phyloP scores from a whole-genome alignment of 257 asterid genomes.

The Gentiana macrophylla region DNA sequence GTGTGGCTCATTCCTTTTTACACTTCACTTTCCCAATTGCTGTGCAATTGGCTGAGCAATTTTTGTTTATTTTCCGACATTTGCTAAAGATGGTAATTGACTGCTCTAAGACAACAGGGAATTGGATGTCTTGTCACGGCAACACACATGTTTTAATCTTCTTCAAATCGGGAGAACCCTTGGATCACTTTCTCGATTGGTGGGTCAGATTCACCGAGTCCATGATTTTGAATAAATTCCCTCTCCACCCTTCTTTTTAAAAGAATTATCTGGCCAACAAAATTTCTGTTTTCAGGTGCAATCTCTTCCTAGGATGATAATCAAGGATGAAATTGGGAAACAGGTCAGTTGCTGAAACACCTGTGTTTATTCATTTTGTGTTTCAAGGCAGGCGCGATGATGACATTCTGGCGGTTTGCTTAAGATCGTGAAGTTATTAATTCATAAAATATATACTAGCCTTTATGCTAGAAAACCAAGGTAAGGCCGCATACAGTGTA shows the following conservation, averaged over 20 bases:
- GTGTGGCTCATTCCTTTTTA: too few relatives aligned
- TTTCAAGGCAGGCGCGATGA: neutral
- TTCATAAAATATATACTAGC: neutral
- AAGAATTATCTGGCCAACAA: slow-evolving; percentile 5
- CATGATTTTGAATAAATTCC: slow-evolving; percentile 1
- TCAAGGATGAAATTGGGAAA: slow-evolving; percentile 84
- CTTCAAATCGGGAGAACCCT: slow-evolving; percentile 84
- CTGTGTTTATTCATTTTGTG: neutral
- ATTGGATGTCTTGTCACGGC: slow-evolving; percentile 78
- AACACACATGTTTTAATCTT: slow-evolving; percentile 88
- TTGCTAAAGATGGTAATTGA: slow-evolving; percentile 5
- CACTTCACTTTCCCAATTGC: too few relatives aligned
- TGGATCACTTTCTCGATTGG: slow-evolving; percentile 94
- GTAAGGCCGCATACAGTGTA: too few relatives aligned
- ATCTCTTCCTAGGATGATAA: slow-evolving; percentile 97
- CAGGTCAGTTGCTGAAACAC: slow-evolving; percentile 36
- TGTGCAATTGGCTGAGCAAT: too few relatives aligned
- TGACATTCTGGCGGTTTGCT: slow-evolving; percentile 1
- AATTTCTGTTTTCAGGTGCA: slow-evolving; percentile 57
- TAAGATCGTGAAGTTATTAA: neutral
- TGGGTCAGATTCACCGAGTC: slow-evolving; percentile 17
- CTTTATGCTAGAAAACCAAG: too few relatives aligned
- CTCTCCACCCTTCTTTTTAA: slow-evolving; percentile 5
- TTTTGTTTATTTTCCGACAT: neutral
- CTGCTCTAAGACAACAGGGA: slow-evolving; percentile 45